phyloP scores from a whole-genome alignment of 208 protist genomes.

The Acanthamoeba castellanii region DNA sequence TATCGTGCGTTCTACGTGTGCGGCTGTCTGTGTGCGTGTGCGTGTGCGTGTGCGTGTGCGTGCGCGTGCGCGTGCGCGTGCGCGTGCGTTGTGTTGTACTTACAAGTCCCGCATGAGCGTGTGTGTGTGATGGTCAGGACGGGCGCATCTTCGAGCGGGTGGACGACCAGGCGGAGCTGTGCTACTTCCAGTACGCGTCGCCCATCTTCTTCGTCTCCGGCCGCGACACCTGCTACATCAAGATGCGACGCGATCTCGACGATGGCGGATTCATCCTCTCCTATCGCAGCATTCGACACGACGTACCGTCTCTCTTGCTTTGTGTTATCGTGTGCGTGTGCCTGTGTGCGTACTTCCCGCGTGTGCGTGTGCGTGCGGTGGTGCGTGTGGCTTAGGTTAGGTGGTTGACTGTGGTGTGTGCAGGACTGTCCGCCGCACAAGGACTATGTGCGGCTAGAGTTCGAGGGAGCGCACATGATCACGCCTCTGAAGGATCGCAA shows the following conservation, averaged over 20 bases:
- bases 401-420: neutral
- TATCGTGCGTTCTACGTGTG: too few species aligned
- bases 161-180: neutral
- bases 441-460: conserved; percentile 31
- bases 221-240: conserved; percentile 60
- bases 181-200: conserved; percentile 66
- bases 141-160: conserved; percentile 39
- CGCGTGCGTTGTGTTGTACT: too few species aligned
- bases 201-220: conserved; percentile 51
- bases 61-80: too few species aligned
- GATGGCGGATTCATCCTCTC: conserved; percentile 48
- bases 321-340: too few species aligned
- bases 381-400: neutral
- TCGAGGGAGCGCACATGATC: conserved; percentile 42
- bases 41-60: too few species aligned
- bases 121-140: neutral
- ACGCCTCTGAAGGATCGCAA: neutral
- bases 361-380: neutral
- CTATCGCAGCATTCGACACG: conserved; percentile 18
- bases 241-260: neutral
- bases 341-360: too few species aligned
- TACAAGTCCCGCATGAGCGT: neutral
- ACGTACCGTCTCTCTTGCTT: neutral
- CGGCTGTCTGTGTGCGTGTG: too few species aligned
- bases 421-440: conserved; percentile 57